Evolutionary conservation across 495 filamentous ascomycete genomes (phyloP).

Genomic region (Lophiostoma macrostomum): DNA sequence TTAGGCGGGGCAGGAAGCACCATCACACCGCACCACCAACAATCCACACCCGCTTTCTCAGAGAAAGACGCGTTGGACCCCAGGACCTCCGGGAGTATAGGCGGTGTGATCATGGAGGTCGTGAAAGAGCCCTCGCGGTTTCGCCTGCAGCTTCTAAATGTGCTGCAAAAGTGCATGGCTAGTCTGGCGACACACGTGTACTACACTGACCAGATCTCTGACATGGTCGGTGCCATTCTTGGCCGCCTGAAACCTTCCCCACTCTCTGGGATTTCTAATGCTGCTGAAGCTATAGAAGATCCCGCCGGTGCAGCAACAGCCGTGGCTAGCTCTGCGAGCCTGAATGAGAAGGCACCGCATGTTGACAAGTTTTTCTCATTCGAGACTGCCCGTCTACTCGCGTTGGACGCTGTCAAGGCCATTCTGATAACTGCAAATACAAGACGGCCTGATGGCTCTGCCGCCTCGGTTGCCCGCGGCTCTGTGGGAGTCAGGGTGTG

Average conservation of each 20-base stretch:
- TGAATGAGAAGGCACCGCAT: slow-evolving; percentile 45
- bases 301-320: slow-evolving; percentile 37
- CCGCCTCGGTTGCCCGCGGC: slow-evolving; percentile 64
- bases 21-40: slow-evolving; percentile 36
- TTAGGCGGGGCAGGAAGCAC: slow-evolving; percentile 51
- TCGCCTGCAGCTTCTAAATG: slow-evolving; percentile 56
- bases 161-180: slow-evolving; percentile 73
- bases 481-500: slow-evolving; percentile 73
- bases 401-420: slow-evolving; percentile 75
- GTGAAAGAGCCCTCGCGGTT: slow-evolving; percentile 44
- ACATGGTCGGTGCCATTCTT: slow-evolving; percentile 82
- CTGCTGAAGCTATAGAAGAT: slow-evolving; percentile 41
- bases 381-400: slow-evolving; percentile 67
- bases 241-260: slow-evolving; percentile 65
- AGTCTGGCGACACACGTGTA: slow-evolving; percentile 90
- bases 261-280: slow-evolving; percentile 41
- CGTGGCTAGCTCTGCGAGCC: slow-evolving; percentile 44
- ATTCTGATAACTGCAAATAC: slow-evolving; percentile 76
- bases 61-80: slow-evolving; percentile 6
- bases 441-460: slow-evolving; percentile 55
- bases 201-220: slow-evolving; percentile 87
- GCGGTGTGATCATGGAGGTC: slow-evolving; percentile 33
- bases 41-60: slow-evolving; percentile 27
- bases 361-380: slow-evolving; percentile 68
- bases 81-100: slow-evolving; percentile 13